Percentiles rank a stretch among this genome's conserved stretches.
Conservation (phyloP, 2,329 filamentous ascomycete species). For the Diaporthe amygdali region DNA sequence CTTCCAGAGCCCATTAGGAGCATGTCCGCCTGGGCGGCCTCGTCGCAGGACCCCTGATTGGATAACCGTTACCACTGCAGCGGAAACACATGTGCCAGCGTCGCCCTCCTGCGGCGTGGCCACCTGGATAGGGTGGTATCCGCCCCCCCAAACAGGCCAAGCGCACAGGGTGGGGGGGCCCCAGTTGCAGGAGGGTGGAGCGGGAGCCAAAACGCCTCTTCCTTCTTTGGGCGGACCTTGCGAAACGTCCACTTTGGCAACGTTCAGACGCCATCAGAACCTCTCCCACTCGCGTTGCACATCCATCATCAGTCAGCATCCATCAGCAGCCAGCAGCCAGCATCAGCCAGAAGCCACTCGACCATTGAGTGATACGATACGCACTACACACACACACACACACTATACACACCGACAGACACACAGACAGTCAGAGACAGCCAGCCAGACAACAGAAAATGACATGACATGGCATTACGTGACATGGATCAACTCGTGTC, state of each 20-base stretch:
- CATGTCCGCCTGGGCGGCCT: too few species aligned
- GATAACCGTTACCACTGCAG: slow-evolving; percentile 4
- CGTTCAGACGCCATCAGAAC: background rate
- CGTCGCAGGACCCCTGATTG: slow-evolving; percentile 6
- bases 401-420: background rate
- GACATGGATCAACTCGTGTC: background rate
- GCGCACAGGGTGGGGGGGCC: background rate
- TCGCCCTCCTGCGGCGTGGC: slow-evolving; percentile 3
- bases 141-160: slow-evolving; percentile 4
- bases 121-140: slow-evolving; percentile 3
- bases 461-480: background rate
- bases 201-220: slow-evolving; percentile 15
- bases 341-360: background rate
- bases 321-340: background rate
- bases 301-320: background rate
- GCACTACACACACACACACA: background rate
- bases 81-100: slow-evolving; percentile 13
- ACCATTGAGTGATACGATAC: background rate
- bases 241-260: slow-evolving; percentile 15
- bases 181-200: background rate
- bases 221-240: slow-evolving; percentile 25
- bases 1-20: background rate
- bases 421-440: background rate
- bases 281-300: background rate
- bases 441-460: background rate